Evolutionary conservation across 768 basidiomycete genomes (phyloP).

Genomic region (Suillus variegatus): DNA sequence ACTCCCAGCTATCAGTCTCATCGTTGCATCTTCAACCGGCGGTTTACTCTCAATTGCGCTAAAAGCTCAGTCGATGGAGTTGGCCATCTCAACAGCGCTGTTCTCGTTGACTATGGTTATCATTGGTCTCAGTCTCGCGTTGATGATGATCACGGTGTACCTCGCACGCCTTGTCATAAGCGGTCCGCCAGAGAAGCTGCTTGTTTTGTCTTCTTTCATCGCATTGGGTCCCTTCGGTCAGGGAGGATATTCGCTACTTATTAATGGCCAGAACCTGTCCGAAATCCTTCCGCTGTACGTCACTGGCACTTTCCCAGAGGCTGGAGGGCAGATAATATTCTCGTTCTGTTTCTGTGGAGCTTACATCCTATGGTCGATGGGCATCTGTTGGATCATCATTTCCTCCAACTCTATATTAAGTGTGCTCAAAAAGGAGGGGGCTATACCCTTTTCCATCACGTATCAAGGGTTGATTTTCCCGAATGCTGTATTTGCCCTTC

Average conservation of each 20-base stretch:
- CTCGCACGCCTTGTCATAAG: constrained; percentile 44
- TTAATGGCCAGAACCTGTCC: constrained; percentile 41
- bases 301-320: constrained; percentile 32
- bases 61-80: constrained; percentile 32
- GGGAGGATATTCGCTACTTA: constrained; percentile 46
- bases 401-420: constrained; percentile 42
- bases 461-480: constrained; percentile 63
- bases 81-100: constrained; percentile 44
- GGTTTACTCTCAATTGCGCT: constrained; percentile 45
- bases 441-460: constrained; percentile 43
- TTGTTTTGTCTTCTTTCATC: constrained; percentile 47
- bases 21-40: constrained; percentile 56
- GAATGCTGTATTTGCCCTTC: constrained; percentile 51
- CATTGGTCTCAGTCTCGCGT: constrained; percentile 47
- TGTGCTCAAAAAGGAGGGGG: constrained; percentile 30
- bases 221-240: constrained; percentile 57
- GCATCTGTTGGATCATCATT: constrained; percentile 50
- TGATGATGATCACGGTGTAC: constrained; percentile 52
- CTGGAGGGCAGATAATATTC: constrained; percentile 44
- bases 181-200: constrained; percentile 40
- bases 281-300: constrained; percentile 35
- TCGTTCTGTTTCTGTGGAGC: constrained; percentile 47
- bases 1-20: constrained; percentile 50
- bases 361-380: constrained; percentile 56
- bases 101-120: constrained; percentile 45